A percentile compares a stretch with the other conserved stretches of the same genome.
Conservation (phyloP, 371 early-diverging fungal species). For the Nematocida major region DNA sequence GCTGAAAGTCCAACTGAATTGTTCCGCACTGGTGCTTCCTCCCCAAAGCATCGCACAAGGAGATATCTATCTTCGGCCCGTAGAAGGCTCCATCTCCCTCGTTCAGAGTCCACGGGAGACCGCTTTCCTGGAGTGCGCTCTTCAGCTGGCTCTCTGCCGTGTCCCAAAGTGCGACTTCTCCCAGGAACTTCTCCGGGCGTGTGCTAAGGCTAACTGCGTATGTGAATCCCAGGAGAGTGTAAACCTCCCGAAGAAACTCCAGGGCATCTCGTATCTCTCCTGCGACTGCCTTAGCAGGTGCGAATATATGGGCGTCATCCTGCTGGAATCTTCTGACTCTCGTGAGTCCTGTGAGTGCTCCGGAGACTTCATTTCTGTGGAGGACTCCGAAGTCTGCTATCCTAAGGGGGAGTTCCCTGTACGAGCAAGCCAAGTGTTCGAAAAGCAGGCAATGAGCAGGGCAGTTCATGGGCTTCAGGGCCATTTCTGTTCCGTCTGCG, state of each 20-base stretch:
- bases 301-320: slow-evolving; percentile 99
- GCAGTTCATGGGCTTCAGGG: slow-evolving; percentile 99
- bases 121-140: slow-evolving; percentile 72
- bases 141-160: slow-evolving; percentile 75
- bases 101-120: slow-evolving; percentile 77
- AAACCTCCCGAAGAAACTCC: slow-evolving; percentile 77
- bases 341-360: slow-evolving; percentile 88
- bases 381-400: slow-evolving; percentile 96
- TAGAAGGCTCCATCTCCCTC: slow-evolving; percentile 99
- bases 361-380: slow-evolving; percentile 93
- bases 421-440: slow-evolving; percentile 77
- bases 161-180: slow-evolving; percentile 80
- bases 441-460: slow-evolving; percentile 98
- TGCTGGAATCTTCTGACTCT: slow-evolving; percentile 98
- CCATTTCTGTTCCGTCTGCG: slow-evolving; percentile 73
- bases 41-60: slow-evolving; percentile 81
- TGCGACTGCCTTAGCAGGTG: slow-evolving; percentile 73
- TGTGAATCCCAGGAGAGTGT: slow-evolving; percentile 72
- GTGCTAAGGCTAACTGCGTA: slow-evolving; percentile 82
- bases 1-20: slow-evolving; percentile 91
- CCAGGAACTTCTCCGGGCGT: slow-evolving; percentile 87
- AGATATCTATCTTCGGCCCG: slow-evolving; percentile 98
- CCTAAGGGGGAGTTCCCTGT: slow-evolving; percentile 89
- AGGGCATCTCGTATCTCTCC: slow-evolving; percentile 74
- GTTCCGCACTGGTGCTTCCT: slow-evolving; percentile 93